These are phyloP conservation scores for Komagataella populi DNA, from an alignment of 805 yeast species.

Conservation along the genomic window DNA sequence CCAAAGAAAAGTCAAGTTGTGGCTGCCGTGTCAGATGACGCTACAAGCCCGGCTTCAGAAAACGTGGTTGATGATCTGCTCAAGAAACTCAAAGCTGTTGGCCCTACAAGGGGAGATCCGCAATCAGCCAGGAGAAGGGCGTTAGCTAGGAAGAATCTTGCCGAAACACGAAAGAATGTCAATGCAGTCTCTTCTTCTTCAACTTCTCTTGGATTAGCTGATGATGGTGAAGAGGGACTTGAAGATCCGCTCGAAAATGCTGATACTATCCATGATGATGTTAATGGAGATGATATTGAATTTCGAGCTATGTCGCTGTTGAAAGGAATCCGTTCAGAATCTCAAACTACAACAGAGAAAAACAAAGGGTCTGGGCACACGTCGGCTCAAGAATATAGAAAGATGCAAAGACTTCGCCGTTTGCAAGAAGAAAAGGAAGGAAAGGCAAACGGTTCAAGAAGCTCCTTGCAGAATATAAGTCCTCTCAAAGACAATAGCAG, in stretches of 20 bases:
- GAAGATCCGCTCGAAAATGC: not conserved
- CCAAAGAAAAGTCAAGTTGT: conserved; percentile 22
- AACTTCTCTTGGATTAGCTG: not conserved
- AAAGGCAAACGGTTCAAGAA: not conserved
- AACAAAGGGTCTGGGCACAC: conserved; percentile 17
- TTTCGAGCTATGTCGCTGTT: conserved; percentile 51
- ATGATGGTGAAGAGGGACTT: conserved; percentile 1
- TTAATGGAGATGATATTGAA: conserved; percentile 28
- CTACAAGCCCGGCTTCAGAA: conserved; percentile 5
- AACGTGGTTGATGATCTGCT: conserved; percentile 76
- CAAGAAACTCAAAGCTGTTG: conserved; percentile 79
- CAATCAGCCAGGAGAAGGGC: conserved; percentile 74
- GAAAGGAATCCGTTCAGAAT: conserved; percentile 38
- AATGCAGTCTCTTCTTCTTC: conserved; percentile 8
- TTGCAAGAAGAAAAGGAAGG: conserved; percentile 9
- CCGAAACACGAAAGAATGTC: not conserved
- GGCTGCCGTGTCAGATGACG: conserved; percentile 25
- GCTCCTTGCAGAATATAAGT: not conserved
- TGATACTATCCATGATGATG: conserved; percentile 7
- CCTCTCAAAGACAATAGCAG: not conserved
- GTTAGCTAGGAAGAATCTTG: conserved; percentile 48
- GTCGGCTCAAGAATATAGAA: conserved; percentile 29
- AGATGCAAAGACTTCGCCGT: conserved; percentile 17
- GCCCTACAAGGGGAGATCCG: conserved; percentile 65
- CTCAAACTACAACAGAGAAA: conserved; percentile 7